A percentile compares a stretch with the other conserved stretches of the same genome.
Conservation (phyloP, 176 grass and related monocot species). For the Phoenix roebelenii region DNA sequence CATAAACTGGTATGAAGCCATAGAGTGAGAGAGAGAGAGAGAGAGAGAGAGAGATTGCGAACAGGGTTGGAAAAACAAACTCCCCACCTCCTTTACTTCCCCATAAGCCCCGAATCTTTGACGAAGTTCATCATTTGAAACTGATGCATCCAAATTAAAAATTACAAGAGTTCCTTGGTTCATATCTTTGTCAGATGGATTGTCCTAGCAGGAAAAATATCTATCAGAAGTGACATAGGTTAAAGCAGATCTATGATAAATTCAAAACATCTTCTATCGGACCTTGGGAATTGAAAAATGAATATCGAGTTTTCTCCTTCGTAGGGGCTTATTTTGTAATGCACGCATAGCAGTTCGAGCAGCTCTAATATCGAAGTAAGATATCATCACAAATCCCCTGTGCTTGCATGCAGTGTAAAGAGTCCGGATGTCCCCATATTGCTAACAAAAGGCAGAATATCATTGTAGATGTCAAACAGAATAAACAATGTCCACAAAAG, state of each 20-base stretch:
- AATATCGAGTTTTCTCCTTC: slow-evolving; percentile 46
- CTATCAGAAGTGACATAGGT: too few species aligned
- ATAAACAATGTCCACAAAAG: too few species aligned
- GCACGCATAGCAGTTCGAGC: slow-evolving; percentile 41
- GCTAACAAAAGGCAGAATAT: slow-evolving; percentile 4
- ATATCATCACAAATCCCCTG: slow-evolving; percentile 53
- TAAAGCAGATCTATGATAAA: not conserved
- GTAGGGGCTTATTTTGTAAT: slow-evolving; percentile 36
- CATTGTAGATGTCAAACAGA: not conserved
- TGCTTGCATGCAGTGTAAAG: slow-evolving; percentile 48
- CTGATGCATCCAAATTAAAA: slow-evolving; percentile 47
- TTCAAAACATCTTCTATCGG: slow-evolving; percentile 6
- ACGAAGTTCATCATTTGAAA: slow-evolving; percentile 49
- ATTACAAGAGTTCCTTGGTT: slow-evolving; percentile 61
- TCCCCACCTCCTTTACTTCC: slow-evolving; percentile 47
- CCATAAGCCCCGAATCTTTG: slow-evolving; percentile 45
- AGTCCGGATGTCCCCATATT: slow-evolving; percentile 47
- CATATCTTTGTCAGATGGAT: slow-evolving; percentile 56
- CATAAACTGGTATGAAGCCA: too few species aligned
- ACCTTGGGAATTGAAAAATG: slow-evolving; percentile 59
- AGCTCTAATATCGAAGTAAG: slow-evolving; percentile 50
- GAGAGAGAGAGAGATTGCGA: too few species aligned
- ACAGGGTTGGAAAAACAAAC: not conserved
- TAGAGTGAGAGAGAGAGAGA: too few species aligned
- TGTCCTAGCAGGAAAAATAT: slow-evolving; percentile 22